Conservation (phyloP, 2,329 filamentous ascomycete genomes). For the Pseudopyrenochaeta lycopersici region DNA sequence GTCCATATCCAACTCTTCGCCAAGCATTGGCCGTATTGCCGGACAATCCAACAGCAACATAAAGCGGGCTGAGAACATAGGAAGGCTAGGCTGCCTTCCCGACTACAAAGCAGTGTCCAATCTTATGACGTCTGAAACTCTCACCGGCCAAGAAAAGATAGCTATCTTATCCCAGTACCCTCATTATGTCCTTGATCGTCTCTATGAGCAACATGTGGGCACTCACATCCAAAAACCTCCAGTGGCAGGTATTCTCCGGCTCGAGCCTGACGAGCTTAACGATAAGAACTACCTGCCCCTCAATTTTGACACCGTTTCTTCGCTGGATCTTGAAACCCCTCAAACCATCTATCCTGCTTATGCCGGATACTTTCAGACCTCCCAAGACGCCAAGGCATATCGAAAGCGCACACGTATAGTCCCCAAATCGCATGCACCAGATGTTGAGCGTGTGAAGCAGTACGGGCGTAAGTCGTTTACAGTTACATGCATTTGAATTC, state of each 20-base stretch:
- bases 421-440: conserved; percentile 19
- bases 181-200: background rate
- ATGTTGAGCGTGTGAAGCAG: conserved; percentile 30
- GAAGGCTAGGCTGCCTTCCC: background rate
- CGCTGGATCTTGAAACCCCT: background rate
- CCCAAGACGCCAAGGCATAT: conserved; percentile 23
- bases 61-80: background rate
- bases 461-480: conserved; percentile 25
- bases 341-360: conserved; percentile 24
- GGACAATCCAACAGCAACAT: background rate
- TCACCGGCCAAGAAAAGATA: background rate
- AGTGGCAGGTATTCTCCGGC: background rate
- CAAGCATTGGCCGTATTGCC: background rate
- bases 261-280: background rate
- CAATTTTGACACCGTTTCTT: background rate
- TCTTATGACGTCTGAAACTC: background rate
- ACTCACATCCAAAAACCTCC: background rate
- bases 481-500: background rate
- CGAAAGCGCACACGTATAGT: conserved; percentile 22
- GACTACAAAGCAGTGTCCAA: background rate
- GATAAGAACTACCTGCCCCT: conserved; percentile 8
- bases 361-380: conserved; percentile 23
- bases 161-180: background rate
- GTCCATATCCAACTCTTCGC: background rate
- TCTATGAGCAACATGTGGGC: background rate